Evolutionary conservation across 257 asterid genomes (phyloP), one percentile per base, ranked within the genome.

Genomic region (Salvia splendens): DNA sequence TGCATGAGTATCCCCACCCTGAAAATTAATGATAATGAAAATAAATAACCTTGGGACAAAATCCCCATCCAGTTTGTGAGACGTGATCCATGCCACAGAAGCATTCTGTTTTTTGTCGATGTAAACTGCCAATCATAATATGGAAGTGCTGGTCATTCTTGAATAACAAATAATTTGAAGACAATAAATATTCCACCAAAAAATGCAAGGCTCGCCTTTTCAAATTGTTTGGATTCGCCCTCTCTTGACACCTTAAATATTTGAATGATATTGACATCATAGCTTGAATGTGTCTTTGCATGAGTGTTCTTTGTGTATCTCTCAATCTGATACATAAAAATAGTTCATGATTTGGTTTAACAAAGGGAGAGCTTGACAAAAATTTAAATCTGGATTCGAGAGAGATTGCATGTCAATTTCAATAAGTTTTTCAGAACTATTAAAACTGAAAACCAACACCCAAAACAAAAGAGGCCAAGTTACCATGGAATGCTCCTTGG

Each of bases 51-150:
- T 87, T 89, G 97, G 56, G 98, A 86, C 46, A 92, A 81, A 78
- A 92, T 92, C 63, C 98, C 98, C 9, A 91, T 77, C 98, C 97
- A 92, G 78, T 92, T 92, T 65, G 97, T 80, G 68, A 92, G 96
- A 42, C 98, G 86, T 58, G 98, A 92, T 53, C 98, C 98, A 75
- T 92, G 98, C 96, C 98, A 92, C 56, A 92, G 77, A 70, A 89
- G 98, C 97, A 92, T 87, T 81, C 93, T 87, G 75, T 92, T 92
- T 72, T 83, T 73, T 0, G 81, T 75, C 51, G 56, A 53, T 15
- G 86, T 74, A 64, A 87, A 92, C 97, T 92, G 89, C 53, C 47
- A 59, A 63, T 45, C 73, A 69, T 38, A 74, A 58, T 71, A 9
- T 16, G 52, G 48, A 74, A 28, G 54, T 30, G 36, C 42, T 65